These are phyloP conservation scores for Zangia roseola DNA, from an alignment of 768 basidiomycete genomes.

Conservation along the genomic window DNA sequence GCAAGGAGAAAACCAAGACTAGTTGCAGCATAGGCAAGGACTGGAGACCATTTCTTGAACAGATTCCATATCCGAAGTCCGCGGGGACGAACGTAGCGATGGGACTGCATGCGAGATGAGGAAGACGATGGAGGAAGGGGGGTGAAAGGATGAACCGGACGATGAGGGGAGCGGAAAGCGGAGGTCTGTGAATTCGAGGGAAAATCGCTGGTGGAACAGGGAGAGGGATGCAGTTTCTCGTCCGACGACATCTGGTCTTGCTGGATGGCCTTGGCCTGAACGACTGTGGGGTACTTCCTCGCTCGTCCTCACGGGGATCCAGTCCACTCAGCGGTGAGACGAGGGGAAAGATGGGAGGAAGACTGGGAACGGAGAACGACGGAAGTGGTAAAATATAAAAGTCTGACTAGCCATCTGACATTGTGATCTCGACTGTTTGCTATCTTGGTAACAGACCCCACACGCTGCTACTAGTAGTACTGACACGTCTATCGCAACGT, in stretches of 20 bases:
- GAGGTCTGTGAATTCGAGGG: conserved; percentile 13
- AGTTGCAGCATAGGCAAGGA: conserved; percentile 74
- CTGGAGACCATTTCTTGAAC: conserved; percentile 74
- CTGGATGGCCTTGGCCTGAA: neutral
- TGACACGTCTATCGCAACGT: neutral
- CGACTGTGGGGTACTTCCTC: neutral
- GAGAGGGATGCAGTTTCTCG: conserved; percentile 19
- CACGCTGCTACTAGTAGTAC: conserved; percentile 2
- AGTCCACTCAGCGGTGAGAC: conserved; percentile 2
- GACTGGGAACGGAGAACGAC: neutral
- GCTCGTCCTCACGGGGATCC: conserved; percentile 9
- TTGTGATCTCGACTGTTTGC: conserved; percentile 10
- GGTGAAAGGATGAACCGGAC: conserved; percentile 19
- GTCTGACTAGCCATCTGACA: neutral
- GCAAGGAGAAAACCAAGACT: conserved; percentile 75
- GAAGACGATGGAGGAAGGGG: conserved; percentile 16
- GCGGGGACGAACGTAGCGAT: conserved; percentile 44
- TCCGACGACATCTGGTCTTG: conserved; percentile 16
- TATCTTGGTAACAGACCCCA: conserved; percentile 14
- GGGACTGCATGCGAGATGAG: conserved; percentile 19
- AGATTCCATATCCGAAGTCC: conserved; percentile 54
- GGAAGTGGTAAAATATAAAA: neutral
- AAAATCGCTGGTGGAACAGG: conserved; percentile 17
- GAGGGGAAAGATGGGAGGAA: neutral
- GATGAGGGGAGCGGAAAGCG: conserved; percentile 15